Evolutionary conservation across 495 filamentous ascomycete species (phyloP), one percentile per base, ranked within the genome.

Genomic region (Aspergillus mulundensis): DNA sequence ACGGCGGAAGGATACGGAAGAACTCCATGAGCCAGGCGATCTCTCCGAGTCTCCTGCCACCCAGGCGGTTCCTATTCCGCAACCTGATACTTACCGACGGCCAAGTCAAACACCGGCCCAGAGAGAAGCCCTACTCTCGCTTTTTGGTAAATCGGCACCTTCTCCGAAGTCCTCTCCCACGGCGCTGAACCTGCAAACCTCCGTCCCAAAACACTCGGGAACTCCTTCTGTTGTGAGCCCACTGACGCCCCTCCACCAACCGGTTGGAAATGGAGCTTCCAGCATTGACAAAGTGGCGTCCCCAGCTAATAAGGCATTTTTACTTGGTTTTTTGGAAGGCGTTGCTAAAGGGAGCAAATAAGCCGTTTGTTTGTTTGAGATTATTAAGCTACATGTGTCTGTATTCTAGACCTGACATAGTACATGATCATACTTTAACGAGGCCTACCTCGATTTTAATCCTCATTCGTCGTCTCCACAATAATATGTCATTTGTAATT

Each of bases 311-410:
- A 85, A 86, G 62, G 81, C 80, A n/a, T 95, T 95, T 60, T 72
- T 95, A 61, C 71, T 94, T 47, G 86, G 84, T 8, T 95, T 90
- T 69, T 69, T 96, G 64, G 79, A 84, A 59, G 78, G 77, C 52
- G 79, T 87, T 44, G 82, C 80, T 2, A 78, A 77, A 57, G 68
- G 67, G 18, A 72, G 67, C 56, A 73, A 70, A 55, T 74, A 58
- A 56, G 19, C 10, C 52, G 50, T 25, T 23, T 28, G 50, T 25
- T 23, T 28, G 36, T 15, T 34, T 47, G 45, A 36, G 7, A 23
- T 50, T 18, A 14, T 45, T 40, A 19, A 18, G 19, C 25, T 43
- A 15, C 24, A 39, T 14, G 7, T 42, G 38, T 42, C 16, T 16
- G 50, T 53, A 40, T 28, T 24, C 11, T 50, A 50, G 48, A 25